Base-by-base conservation (phyloP, 805 yeast species). In the Sungouiella blattae region DNA sequence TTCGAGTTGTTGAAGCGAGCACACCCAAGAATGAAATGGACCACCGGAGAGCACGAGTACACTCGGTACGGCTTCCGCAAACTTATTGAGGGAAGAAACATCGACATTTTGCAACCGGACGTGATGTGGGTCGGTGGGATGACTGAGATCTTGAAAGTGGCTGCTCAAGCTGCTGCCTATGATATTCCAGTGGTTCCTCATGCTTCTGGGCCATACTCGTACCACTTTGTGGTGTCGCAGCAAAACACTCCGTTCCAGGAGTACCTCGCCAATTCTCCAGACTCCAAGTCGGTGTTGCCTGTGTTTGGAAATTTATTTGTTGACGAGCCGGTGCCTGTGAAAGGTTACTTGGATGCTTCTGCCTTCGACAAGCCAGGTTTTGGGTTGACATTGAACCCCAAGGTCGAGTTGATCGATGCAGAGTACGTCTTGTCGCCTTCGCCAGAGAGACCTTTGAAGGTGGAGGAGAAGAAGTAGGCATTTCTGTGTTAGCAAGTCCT, bases 31-130 rank as follows among this genome's bases (percentile, higher is more conserved):
- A 55, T 66, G 46, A 71, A 71, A 47, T 69, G 70, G 60, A 71
- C 76, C 39, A 71, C 77, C 27, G 77, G 76, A 43, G 77, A 71
- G 52, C 77, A 71, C 47, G 77, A 71, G 46, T 71, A 71, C 55
- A 65, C 76, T 37, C 62, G 64, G 77, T 77, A 71, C n/a, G n/a
- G n/a, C n/a, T n/a, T n/a, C n/a, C n/a, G n/a, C n/a, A n/a, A n/a
- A n/a, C n/a, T n/a, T n/a, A n/a, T n/a, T n/a, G n/a, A n/a, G n/a
- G n/a, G n/a, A n/a, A n/a, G n/a, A n/a, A n/a, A n/a, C n/a, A n/a
- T n/a, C n/a, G n/a, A n/a, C n/a, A n/a, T n/a, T n/a, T n/a, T n/a
- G n/a, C n/a, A n/a, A n/a, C n/a, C n/a, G n/a, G n/a, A n/a, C n/a
- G n/a, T n/a, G n/a, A n/a, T n/a, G n/a, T n/a, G n/a, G n/a, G n/a